phyloP scores from a whole-genome alignment of 495 filamentous ascomycete species.

The Pseudevernia furfuracea region DNA sequence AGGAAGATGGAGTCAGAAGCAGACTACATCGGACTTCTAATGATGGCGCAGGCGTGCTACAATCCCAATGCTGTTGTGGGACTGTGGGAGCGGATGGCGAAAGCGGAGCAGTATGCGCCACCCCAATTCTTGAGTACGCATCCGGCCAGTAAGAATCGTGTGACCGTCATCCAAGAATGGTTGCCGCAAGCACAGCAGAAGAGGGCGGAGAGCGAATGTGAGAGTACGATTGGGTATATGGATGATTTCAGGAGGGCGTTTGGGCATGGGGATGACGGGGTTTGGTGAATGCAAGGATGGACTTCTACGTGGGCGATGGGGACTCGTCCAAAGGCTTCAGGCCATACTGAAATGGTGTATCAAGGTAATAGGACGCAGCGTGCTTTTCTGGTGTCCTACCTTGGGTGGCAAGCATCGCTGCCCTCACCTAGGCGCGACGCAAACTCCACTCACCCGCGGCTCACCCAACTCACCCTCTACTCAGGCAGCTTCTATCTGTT shows the following conservation, averaged over 20 bases:
- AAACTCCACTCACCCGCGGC: too few species aligned
- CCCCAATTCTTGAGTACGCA: conserved; percentile 58
- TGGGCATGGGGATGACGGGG: not conserved
- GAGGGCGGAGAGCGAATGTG: conserved; percentile 18
- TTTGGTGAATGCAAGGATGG: not conserved
- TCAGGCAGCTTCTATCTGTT: too few species aligned
- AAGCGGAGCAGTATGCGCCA: conserved; percentile 44
- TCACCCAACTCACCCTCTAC: too few species aligned
- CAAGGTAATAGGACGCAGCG: too few species aligned
- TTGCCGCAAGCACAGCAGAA: conserved; percentile 24
- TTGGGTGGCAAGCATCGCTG: too few species aligned
- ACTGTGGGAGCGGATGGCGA: conserved; percentile 74
- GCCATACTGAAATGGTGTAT: not conserved
- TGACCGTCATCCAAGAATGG: conserved; percentile 18
- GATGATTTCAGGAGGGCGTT: conserved; percentile 15
- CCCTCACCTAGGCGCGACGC: too few species aligned
- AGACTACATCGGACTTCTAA: conserved; percentile 80
- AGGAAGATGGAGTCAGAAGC: conserved; percentile 64
- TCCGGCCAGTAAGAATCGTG: conserved; percentile 16
- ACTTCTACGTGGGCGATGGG: not conserved
- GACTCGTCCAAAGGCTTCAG: not conserved
- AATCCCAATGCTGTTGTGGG: conserved; percentile 63
- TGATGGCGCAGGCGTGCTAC: conserved; percentile 61
- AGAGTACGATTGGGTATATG: conserved; percentile 8
- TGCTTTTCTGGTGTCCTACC: too few species aligned